Percentiles rank a stretch among this genome's conserved stretches.
Evolutionary conservation across 352 stramenopile genomes (phyloP).

Genomic region (Aphanomyces cochlioides): DNA sequence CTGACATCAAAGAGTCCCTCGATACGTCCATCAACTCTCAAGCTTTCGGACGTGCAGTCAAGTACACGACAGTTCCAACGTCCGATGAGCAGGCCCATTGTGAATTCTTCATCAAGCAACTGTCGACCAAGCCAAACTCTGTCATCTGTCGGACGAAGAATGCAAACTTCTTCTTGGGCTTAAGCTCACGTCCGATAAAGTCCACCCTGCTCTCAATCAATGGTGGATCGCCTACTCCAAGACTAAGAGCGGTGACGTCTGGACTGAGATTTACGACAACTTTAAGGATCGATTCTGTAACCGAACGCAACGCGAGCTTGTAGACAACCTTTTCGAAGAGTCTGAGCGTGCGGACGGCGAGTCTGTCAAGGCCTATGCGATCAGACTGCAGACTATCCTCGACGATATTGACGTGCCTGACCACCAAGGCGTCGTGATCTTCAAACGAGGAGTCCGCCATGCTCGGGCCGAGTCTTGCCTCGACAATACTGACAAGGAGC

Average conservation of each 20-base stretch:
- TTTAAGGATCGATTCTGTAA: slow-evolving; percentile 10
- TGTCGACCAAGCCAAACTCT: not conserved
- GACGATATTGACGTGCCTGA: not conserved
- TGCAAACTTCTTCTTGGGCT: slow-evolving; percentile 3
- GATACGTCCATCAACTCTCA: not conserved
- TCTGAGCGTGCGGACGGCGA: not conserved
- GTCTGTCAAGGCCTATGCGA: not conserved
- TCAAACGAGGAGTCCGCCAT: not conserved
- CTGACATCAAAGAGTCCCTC: too few relatives aligned
- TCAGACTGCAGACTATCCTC: not conserved
- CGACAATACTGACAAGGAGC: slow-evolving; percentile 5
- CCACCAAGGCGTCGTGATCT: not conserved
- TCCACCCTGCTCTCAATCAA: not conserved
- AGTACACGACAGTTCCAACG: not conserved
- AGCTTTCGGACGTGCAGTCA: not conserved
- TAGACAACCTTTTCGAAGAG: slow-evolving; percentile 3
- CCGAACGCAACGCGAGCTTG: not conserved
- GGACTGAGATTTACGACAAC: slow-evolving; percentile 1
- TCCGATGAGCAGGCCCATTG: not conserved
- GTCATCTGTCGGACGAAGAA: not conserved
- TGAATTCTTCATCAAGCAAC: slow-evolving; percentile 7
- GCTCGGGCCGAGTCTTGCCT: not conserved
- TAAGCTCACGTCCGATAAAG: not conserved
- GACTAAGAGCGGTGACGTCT: slow-evolving; percentile 3
- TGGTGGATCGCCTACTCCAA: slow-evolving; percentile 7